Evolutionary conservation across 2,329 filamentous ascomycete species (phyloP).

Genomic region (Aspergillus candidus): DNA sequence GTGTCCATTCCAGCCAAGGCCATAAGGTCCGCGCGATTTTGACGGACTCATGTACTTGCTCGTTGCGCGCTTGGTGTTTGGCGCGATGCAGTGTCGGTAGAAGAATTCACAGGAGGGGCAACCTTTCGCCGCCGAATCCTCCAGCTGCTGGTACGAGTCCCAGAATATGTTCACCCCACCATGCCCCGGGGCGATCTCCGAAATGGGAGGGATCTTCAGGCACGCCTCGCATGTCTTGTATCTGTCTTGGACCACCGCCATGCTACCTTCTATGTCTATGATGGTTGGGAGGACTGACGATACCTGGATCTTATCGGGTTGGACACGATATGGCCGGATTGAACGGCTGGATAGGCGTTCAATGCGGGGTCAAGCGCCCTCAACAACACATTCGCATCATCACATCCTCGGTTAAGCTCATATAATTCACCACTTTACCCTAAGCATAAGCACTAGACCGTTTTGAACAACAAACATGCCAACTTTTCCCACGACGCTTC

Average conservation of each 20-base stretch:
- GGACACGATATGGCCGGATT: too few relatives aligned
- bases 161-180: background rate
- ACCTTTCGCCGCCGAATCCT: background rate
- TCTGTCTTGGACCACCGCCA: background rate
- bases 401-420: too few relatives aligned
- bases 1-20: background rate
- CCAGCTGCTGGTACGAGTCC: background rate
- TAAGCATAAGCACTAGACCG: too few relatives aligned
- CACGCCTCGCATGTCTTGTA: background rate
- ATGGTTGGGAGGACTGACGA: too few relatives aligned
- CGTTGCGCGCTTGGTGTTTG: background rate
- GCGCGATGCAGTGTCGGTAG: background rate
- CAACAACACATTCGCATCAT: too few relatives aligned
- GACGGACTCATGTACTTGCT: background rate
- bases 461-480: too few relatives aligned
- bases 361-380: too few relatives aligned
- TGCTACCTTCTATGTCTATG: background rate
- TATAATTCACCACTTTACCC: too few relatives aligned
- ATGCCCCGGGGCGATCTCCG: background rate
- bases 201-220: background rate
- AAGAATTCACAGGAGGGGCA: background rate
- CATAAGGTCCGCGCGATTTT: background rate
- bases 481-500: too few relatives aligned
- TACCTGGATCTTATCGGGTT: too few relatives aligned
- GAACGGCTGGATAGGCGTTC: too few relatives aligned